Conservation (phyloP, 768 basidiomycete species). For the Rhodocollybia butyracea region DNA sequence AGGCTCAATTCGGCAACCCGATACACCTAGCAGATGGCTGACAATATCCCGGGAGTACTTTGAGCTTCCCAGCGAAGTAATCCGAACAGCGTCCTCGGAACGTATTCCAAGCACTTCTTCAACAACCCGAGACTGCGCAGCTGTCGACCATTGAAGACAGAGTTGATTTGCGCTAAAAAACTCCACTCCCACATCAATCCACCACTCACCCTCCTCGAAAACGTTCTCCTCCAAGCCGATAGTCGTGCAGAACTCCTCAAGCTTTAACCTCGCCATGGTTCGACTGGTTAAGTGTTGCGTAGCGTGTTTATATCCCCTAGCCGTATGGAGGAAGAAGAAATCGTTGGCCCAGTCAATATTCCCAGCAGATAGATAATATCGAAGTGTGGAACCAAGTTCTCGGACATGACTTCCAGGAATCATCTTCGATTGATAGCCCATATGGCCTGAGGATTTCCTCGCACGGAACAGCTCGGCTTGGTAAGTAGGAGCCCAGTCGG, state of each 20-base stretch:
- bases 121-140: slow-evolving; percentile 21
- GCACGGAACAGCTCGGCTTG: slow-evolving; percentile 20
- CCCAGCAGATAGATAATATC: neutral
- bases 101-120: slow-evolving; percentile 11
- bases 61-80: slow-evolving; percentile 19
- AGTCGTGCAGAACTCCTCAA: neutral
- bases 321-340: slow-evolving; percentile 25
- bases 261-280: neutral
- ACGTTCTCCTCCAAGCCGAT: neutral
- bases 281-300: no score
- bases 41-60: slow-evolving; percentile 23
- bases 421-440: slow-evolving; percentile 15
- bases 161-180: slow-evolving; percentile 13
- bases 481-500: slow-evolving; percentile 24
- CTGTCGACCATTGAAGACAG: slow-evolving; percentile 30
- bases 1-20: slow-evolving; percentile 27
- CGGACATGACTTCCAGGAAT: neutral
- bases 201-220: slow-evolving; percentile 17
- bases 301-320: slow-evolving; percentile 23
- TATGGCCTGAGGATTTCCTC: slow-evolving; percentile 10
- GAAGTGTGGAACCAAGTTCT: neutral
- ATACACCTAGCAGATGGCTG: slow-evolving; percentile 24
- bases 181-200: slow-evolving; percentile 28
- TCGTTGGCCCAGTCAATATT: slow-evolving; percentile 14
- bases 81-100: slow-evolving; percentile 11